Evolutionary conservation across 2,329 filamentous ascomycete genomes (phyloP).

Genomic region (Helminthosporium solani): DNA sequence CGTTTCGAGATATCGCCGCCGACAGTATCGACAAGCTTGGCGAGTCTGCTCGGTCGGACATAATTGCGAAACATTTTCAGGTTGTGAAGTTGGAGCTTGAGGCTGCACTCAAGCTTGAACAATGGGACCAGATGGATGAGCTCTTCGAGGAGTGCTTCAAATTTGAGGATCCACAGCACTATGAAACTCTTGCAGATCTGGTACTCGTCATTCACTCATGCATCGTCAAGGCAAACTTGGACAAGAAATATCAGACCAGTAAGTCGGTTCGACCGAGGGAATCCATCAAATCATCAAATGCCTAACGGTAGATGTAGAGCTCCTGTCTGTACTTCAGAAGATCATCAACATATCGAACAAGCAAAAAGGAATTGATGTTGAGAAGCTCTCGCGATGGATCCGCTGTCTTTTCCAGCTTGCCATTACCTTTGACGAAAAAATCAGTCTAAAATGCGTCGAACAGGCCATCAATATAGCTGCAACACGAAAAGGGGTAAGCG

Average conservation of each 20-base stretch:
- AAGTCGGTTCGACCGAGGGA: conserved; percentile 9
- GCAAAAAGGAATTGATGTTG: conserved; percentile 56
- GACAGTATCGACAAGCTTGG: conserved; percentile 42
- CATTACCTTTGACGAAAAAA: conserved; percentile 56
- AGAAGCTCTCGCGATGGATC: conserved; percentile 72
- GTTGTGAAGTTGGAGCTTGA: conserved; percentile 80
- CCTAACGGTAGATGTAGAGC: conserved; percentile 20
- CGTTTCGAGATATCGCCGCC: conserved; percentile 56
- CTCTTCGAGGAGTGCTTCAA: conserved; percentile 56
- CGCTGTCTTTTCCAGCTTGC: conserved; percentile 73
- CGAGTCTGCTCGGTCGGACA: conserved; percentile 52
- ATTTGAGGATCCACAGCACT: conserved; percentile 41
- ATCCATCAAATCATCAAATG: neutral
- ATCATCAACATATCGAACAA: conserved; percentile 69
- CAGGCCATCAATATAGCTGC: conserved; percentile 53
- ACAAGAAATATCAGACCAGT: conserved; percentile 36
- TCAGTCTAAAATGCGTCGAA: conserved; percentile 63
- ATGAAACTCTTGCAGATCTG: conserved; percentile 50
- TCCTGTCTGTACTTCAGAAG: conserved; percentile 54
- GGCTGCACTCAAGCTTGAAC: conserved; percentile 64
- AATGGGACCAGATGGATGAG: conserved; percentile 64
- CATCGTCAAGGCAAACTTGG: conserved; percentile 30
- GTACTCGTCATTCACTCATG: conserved; percentile 47
- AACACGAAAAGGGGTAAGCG: conserved; percentile 29
- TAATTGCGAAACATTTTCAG: conserved; percentile 63